phyloP scores from a whole-genome alignment of 352 stramenopile species.

The Phytophthora pini region DNA sequence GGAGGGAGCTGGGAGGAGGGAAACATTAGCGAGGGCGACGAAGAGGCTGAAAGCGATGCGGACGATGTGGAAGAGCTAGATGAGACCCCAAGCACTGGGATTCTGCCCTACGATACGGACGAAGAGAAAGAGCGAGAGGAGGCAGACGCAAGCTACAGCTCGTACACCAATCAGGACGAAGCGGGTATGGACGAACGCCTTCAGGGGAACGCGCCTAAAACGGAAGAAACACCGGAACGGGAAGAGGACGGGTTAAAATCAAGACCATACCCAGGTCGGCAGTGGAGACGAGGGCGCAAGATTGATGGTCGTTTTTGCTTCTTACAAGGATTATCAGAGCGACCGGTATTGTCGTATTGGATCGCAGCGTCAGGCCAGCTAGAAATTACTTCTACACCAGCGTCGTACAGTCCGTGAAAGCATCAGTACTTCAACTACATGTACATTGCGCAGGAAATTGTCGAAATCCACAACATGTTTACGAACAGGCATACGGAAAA shows the following conservation, averaged over 20 bases:
- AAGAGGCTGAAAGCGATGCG: conserved; percentile 10
- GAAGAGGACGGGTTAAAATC: background rate
- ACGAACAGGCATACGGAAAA: no score
- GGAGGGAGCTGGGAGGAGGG: conserved; percentile 19
- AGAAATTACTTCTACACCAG: background rate
- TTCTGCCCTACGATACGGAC: conserved; percentile 6
- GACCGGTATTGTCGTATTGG: background rate
- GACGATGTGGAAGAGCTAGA: conserved; percentile 9
- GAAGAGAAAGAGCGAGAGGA: conserved; percentile 23
- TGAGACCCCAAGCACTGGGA: background rate
- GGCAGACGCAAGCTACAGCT: conserved; percentile 3
- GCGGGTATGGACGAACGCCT: conserved; percentile 1
- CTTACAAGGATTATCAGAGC: conserved; percentile 4
- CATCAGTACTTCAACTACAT: no score
- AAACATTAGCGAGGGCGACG: conserved; percentile 24
- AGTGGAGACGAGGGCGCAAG: conserved; percentile 31
- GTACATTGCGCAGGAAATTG: no score
- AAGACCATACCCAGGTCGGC: background rate
- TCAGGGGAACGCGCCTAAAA: background rate
- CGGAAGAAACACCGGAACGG: conserved; percentile 6
- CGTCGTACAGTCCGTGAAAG: no score
- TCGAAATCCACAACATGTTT: no score
- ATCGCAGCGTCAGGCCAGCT: conserved; percentile 16
- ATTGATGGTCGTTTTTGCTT: conserved; percentile 28
- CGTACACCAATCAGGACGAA: conserved; percentile 27